Conservation (phyloP, 2,329 filamentous ascomycete species). For the Ophiostoma sp. region DNA sequence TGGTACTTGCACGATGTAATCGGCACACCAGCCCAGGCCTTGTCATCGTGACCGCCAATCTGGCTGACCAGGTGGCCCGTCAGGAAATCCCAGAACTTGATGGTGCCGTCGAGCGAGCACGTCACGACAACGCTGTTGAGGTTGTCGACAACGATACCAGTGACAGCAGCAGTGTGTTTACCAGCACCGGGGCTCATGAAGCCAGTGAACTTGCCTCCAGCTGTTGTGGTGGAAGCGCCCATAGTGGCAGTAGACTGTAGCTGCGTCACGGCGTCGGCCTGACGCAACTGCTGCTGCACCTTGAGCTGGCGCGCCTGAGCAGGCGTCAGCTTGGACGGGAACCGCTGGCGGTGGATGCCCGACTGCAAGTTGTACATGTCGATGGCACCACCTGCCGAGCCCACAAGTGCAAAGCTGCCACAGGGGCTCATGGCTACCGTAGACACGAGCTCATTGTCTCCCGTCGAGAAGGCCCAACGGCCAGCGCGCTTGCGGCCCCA, state of each 20-base stretch:
- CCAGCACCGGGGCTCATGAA: constrained; percentile 47
- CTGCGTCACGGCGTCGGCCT: constrained; percentile 51
- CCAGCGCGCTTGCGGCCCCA: constrained; percentile 93
- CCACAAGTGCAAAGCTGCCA: constrained; percentile 87
- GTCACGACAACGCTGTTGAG: constrained; percentile 82
- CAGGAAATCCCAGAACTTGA: constrained; percentile 98
- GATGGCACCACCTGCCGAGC: constrained; percentile 74
- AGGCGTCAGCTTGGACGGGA: constrained; percentile 72
- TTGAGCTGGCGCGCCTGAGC: constrained; percentile 72
- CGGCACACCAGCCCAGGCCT: constrained; percentile 51
- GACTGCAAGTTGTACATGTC: constrained; percentile 98
- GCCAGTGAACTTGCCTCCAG: not conserved
- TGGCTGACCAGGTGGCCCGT: constrained; percentile 73
- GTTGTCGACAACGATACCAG: constrained; percentile 81
- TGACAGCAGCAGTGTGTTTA: constrained; percentile 75
- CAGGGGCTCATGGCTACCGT: constrained; percentile 86
- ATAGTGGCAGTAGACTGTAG: constrained; percentile 42
- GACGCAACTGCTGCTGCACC: constrained; percentile 56
- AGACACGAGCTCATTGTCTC: constrained; percentile 74
- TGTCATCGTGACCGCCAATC: constrained; percentile 62
- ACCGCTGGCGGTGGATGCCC: constrained; percentile 78
- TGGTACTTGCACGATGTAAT: constrained; percentile 77
- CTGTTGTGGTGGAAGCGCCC: constrained; percentile 20
- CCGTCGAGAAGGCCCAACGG: constrained; percentile 84
- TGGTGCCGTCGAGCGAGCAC: constrained; percentile 80